A percentile compares a stretch with the other conserved stretches of the same genome.
These are phyloP conservation scores for Jatropha multifida DNA, from an alignment of 441 rosid species.

Conservation along the genomic window DNA sequence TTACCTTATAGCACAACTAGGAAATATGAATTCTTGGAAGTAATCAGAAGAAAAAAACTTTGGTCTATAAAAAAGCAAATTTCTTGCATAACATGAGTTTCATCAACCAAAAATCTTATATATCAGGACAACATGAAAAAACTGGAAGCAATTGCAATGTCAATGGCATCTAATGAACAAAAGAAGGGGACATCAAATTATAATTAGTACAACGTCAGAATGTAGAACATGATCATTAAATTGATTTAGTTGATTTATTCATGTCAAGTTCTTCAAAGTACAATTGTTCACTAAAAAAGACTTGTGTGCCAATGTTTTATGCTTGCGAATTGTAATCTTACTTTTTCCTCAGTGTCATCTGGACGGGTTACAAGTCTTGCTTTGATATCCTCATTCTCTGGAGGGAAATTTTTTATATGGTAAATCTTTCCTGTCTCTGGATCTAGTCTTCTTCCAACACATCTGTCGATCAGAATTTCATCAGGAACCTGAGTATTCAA, in stretches of 20 bases:
- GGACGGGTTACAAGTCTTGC: slow-evolving; percentile 72
- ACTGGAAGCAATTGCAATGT: neutral
- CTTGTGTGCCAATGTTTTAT: neutral
- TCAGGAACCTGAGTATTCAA: slow-evolving; percentile 85
- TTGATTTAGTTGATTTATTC: neutral
- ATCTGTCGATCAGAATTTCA: slow-evolving; percentile 85
- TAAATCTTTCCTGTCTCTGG: slow-evolving; percentile 79
- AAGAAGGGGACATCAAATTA: neutral
- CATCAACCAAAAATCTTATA: neutral
- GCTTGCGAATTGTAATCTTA: slow-evolving; percentile 19
- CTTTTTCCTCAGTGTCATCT: slow-evolving; percentile 90
- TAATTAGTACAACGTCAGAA: neutral
- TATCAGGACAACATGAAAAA: neutral
- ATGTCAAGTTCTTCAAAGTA: neutral
- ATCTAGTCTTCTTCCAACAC: slow-evolving; percentile 85
- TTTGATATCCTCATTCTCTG: slow-evolving; percentile 69
- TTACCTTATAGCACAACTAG: neutral
- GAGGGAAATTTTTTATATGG: slow-evolving; percentile 71
- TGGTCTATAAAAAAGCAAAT: neutral
- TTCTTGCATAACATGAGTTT: neutral
- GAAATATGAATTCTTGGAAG: neutral
- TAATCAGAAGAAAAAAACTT: neutral
- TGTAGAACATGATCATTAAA: neutral
- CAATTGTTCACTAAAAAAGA: neutral
- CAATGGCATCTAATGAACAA: no score